Percentiles rank a stretch among this genome's conserved stretches.
These are phyloP conservation scores for Stropharia rugosoannulata DNA, from an alignment of 768 basidiomycete species.

Conservation along the genomic window DNA sequence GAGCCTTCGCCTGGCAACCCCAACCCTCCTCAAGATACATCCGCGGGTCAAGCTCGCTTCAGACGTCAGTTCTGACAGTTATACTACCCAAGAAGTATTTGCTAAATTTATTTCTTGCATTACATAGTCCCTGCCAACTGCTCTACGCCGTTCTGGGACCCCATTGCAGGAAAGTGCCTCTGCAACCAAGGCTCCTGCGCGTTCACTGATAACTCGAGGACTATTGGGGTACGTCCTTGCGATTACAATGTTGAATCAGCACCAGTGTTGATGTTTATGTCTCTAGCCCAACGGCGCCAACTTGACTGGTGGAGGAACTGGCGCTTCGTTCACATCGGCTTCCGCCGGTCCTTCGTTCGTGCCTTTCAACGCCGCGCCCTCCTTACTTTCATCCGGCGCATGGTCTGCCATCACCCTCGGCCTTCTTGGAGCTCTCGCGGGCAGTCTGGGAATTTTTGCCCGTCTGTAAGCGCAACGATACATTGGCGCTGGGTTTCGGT, in stretches of 20 bases:
- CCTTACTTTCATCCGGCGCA: conserved; percentile 27
- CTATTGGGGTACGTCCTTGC: conserved; percentile 54
- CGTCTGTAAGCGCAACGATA: conserved; percentile 9
- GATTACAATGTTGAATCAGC: background rate
- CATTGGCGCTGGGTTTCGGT: background rate
- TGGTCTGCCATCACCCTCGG: conserved; percentile 35
- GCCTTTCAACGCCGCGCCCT: conserved; percentile 45
- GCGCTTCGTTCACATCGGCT: conserved; percentile 27
- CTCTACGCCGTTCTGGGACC: conserved; percentile 82
- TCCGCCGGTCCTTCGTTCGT: conserved; percentile 34
- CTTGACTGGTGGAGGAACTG: conserved; percentile 60
- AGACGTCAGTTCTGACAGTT: conserved; percentile 42
- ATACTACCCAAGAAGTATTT: no score
- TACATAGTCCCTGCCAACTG: conserved; percentile 63
- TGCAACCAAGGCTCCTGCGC: conserved; percentile 57
- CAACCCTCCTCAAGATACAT: conserved; percentile 59
- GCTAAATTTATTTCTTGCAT: background rate
- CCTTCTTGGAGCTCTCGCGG: conserved; percentile 34
- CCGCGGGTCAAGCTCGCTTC: conserved; percentile 45
- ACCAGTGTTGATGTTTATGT: conserved; percentile 1
- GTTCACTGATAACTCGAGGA: conserved; percentile 61
- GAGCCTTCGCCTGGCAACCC: conserved; percentile 59
- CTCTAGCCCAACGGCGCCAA: conserved; percentile 66
- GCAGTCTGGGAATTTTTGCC: conserved; percentile 25
- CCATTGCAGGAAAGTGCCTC: conserved; percentile 61